Evolutionary conservation across 1,284 basidiomycete species (phyloP).

Genomic region (Xerocomus amazonicus): DNA sequence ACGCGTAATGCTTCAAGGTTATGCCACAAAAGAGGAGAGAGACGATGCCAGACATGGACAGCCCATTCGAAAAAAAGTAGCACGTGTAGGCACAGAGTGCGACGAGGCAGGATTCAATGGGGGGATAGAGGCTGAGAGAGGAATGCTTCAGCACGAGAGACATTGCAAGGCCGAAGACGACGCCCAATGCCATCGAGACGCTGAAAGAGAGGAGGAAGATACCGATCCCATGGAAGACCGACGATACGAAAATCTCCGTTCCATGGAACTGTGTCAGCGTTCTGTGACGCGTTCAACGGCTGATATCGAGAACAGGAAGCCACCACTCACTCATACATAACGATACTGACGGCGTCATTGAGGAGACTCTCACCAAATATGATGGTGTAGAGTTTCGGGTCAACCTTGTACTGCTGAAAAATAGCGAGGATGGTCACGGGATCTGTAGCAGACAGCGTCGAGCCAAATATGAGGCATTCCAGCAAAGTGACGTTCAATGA

Average conservation of each 20-base stretch:
- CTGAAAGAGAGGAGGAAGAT: conserved; percentile 96
- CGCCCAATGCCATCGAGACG: conserved; percentile 91
- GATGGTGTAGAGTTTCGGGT: conserved; percentile 95
- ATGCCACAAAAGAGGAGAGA: conserved; percentile 98
- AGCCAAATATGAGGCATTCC: conserved; percentile 96
- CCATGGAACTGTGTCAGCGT: conserved; percentile 92
- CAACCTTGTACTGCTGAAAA: conserved; percentile 98
- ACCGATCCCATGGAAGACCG: conserved; percentile 92
- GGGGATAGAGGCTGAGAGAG: conserved; percentile 80
- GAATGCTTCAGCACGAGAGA: conserved; percentile 96
- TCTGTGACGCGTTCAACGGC: conserved; percentile 40
- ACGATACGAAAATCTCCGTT: conserved; percentile 82
- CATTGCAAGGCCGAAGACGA: conserved; percentile 85
- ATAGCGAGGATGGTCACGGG: conserved; percentile 98
- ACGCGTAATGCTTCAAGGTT: conserved; percentile 98
- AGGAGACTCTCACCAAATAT: conserved; percentile 98
- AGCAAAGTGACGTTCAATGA: conserved; percentile 76
- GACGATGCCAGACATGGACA: conserved; percentile 96
- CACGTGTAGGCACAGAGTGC: conserved; percentile 94
- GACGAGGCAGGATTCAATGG: conserved; percentile 93
- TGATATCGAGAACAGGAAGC: not conserved
- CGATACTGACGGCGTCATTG: conserved; percentile 99
- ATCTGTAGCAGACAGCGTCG: conserved; percentile 95
- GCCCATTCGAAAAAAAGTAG: conserved; percentile 97
- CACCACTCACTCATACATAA: conserved; percentile 92